phyloP scores from a whole-genome alignment of 108 stramenopile species.

The Cylindrotheca closterium region DNA sequence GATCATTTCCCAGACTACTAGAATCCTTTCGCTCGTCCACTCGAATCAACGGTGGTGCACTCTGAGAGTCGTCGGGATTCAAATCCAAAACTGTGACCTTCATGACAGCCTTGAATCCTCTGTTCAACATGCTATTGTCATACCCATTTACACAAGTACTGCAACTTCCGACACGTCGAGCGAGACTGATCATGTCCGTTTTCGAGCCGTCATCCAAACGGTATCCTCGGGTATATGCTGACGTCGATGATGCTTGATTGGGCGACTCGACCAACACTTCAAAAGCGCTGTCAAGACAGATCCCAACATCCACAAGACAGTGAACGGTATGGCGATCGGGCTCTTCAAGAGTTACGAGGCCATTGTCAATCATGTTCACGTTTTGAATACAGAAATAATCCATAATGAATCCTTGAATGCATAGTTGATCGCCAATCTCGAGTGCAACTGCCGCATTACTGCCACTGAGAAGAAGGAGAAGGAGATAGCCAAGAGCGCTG shows the following conservation, averaged over 20 bases:
- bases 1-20: background rate
- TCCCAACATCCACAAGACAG: conserved; percentile 33
- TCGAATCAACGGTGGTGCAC: conserved; percentile 2
- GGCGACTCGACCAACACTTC: conserved; percentile 24
- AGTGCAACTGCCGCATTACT: background rate
- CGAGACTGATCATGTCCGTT: background rate
- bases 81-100: background rate
- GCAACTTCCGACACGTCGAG: conserved; percentile 7
- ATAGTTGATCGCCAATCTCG: conserved; percentile 22
- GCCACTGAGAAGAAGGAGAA: background rate
- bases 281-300: conserved; percentile 22
- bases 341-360: conserved; percentile 15
- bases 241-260: background rate
- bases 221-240: conserved; percentile 7
- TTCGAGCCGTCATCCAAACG: conserved; percentile 13
- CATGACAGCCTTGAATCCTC: conserved; percentile 1
- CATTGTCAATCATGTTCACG: conserved; percentile 28
- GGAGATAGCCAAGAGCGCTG: too few species aligned
- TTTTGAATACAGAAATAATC: conserved; percentile 28
- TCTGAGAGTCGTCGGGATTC: background rate
- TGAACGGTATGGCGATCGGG: conserved; percentile 42
- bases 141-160: background rate
- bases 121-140: background rate
- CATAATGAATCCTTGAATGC: conserved; percentile 31
- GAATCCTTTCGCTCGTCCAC: background rate